phyloP scores from a whole-genome alignment of 257 asterid species.

The Ilex aquifolium region DNA sequence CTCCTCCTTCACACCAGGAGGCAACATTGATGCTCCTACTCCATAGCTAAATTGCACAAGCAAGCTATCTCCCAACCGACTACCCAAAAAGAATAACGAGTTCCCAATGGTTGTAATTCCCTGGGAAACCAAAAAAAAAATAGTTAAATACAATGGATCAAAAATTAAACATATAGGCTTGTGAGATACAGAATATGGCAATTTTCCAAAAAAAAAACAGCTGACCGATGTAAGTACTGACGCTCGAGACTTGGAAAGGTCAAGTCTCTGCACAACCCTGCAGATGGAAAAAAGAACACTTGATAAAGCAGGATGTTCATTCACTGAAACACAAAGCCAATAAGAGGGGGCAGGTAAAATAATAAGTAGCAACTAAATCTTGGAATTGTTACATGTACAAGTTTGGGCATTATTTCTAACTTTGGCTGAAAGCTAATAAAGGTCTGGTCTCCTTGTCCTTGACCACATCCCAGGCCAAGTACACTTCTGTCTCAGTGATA shows the following conservation, averaged over 20 bases:
- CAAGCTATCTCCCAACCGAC: conserved; percentile 96
- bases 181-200: background rate
- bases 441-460: no score
- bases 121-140: conserved; percentile 29
- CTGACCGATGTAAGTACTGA: conserved; percentile 95
- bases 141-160: conserved; percentile 10
- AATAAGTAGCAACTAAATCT: background rate
- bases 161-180: background rate
- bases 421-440: no score
- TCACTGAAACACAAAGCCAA: no score
- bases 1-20: conserved; percentile 86
- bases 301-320: background rate
- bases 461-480: no score
- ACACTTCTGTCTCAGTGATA: no score
- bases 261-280: conserved; percentile 94
- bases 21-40: conserved; percentile 48
- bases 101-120: conserved; percentile 83
- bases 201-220: conserved; percentile 11
- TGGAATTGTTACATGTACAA: no score
- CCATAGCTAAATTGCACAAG: conserved; percentile 89
- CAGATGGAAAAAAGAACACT: conserved; percentile 12
- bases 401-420: no score
- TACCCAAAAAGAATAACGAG: conserved; percentile 86
- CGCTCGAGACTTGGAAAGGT: conserved; percentile 93
- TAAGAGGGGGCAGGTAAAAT: background rate